Conservation (phyloP, 768 basidiomycete genomes). For the Rubroboletus pulcherrimus region DNA sequence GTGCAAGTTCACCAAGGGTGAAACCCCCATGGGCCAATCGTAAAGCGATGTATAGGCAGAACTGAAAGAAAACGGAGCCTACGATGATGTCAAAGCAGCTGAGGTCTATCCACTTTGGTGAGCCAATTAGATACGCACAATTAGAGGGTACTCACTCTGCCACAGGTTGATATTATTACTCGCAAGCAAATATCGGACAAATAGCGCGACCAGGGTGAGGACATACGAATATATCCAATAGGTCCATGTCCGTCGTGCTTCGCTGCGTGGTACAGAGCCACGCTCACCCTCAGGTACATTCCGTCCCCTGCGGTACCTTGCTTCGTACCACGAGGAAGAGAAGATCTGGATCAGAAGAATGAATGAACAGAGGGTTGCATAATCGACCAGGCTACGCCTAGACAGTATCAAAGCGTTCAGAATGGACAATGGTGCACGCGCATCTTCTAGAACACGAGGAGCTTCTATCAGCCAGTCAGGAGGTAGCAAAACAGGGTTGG, state of each 20-base stretch:
- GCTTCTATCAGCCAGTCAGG: conserved; percentile 75
- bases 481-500: conserved; percentile 40
- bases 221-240: conserved; percentile 63
- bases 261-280: conserved; percentile 71
- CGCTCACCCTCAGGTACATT: conserved; percentile 63
- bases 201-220: conserved; percentile 47
- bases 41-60: conserved; percentile 83
- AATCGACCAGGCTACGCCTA: conserved; percentile 72
- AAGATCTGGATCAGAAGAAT: conserved; percentile 77
- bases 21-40: conserved; percentile 92
- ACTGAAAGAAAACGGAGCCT: conserved; percentile 82
- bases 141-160: conserved; percentile 53
- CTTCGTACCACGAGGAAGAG: conserved; percentile 74
- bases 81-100: conserved; percentile 70
- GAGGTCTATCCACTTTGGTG: conserved; percentile 51
- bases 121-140: background rate
- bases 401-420: conserved; percentile 58
- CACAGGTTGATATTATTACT: conserved; percentile 51
- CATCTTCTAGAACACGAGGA: conserved; percentile 52
- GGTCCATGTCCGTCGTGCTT: conserved; percentile 56
- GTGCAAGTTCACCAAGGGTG: conserved; percentile 88
- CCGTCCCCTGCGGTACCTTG: conserved; percentile 39
- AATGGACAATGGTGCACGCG: conserved; percentile 40
- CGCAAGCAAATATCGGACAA: conserved; percentile 46
- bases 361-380: conserved; percentile 76